phyloP scores from a whole-genome alignment of 2,329 filamentous ascomycete genomes.

The Pseudocercospora musae region DNA sequence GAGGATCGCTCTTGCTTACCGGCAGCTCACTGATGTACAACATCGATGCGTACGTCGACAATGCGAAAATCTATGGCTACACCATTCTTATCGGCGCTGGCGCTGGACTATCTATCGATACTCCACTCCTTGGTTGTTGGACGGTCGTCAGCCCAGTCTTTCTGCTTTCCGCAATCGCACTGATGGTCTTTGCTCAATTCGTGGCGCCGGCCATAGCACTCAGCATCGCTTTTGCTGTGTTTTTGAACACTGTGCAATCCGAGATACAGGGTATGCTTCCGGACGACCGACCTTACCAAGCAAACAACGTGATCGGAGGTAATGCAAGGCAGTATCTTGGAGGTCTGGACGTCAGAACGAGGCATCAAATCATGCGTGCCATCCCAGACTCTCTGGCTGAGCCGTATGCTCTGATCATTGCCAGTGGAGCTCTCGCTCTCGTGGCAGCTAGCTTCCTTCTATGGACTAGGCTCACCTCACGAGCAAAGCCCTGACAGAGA shows the following conservation, averaged over 20 bases:
- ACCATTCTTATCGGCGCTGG: slow-evolving; percentile 13
- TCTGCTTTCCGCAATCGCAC: slow-evolving; percentile 2
- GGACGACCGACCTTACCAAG: not conserved
- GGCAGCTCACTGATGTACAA: slow-evolving; percentile 16
- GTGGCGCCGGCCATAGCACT: slow-evolving; percentile 9
- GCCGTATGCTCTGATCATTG: slow-evolving; percentile 12
- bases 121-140: slow-evolving; percentile 8
- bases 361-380: slow-evolving; percentile 5
- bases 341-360: slow-evolving; percentile 1
- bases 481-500: not conserved
- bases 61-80: slow-evolving; percentile 14
- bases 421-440: slow-evolving; percentile 9
- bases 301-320: slow-evolving; percentile 2
- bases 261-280: slow-evolving; percentile 3
- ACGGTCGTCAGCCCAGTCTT: slow-evolving; percentile 1
- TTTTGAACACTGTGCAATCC: slow-evolving; percentile 6
- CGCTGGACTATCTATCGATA: slow-evolving; percentile 10
- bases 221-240: slow-evolving; percentile 11
- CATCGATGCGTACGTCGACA: slow-evolving; percentile 8
- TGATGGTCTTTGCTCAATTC: slow-evolving; percentile 13
- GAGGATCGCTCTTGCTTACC: slow-evolving; percentile 8
- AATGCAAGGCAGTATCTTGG: slow-evolving; percentile 5
- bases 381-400: slow-evolving; percentile 7
- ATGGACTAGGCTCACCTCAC: not conserved
- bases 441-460: not conserved